phyloP scores from a whole-genome alignment of 2,329 filamentous ascomycete genomes.

The Ceratocystis cacaofunesta region DNA sequence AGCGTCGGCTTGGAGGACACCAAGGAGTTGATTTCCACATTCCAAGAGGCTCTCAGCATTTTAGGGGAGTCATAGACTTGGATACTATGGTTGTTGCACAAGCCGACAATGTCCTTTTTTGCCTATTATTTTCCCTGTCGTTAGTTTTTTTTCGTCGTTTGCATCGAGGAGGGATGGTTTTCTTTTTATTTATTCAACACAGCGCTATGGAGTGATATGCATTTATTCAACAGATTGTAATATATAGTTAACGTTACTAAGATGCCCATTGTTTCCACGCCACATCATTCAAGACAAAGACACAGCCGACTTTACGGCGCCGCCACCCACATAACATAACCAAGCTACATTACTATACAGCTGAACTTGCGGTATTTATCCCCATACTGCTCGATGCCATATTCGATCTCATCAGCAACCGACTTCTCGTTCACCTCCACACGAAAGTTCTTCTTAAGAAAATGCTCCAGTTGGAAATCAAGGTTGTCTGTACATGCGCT shows the following conservation, averaged over 20 bases:
- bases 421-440: conserved; percentile 53
- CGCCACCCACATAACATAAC: background rate
- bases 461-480: conserved; percentile 52
- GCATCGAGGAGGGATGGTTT: background rate
- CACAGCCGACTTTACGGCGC: background rate
- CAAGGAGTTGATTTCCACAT: conserved; percentile 45
- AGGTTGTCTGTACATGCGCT: conserved; percentile 48
- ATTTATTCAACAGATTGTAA: background rate
- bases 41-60: conserved; percentile 55
- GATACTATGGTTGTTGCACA: too few species aligned
- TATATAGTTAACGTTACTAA: background rate
- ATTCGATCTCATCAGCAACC: conserved; percentile 57
- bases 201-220: background rate
- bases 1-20: conserved; percentile 82
- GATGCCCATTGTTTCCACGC: background rate
- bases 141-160: background rate
- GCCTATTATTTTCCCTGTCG: background rate
- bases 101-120: too few species aligned
- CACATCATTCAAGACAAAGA: background rate
- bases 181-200: conserved; percentile 4
- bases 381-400: conserved; percentile 59
- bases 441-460: conserved; percentile 62
- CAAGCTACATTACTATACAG: conserved; percentile 44
- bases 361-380: conserved; percentile 44
- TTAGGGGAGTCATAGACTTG: background rate